A percentile compares a stretch with the other conserved stretches of the same genome.
phyloP scores from a whole-genome alignment of 176 grass and related monocot genomes.

The Hordeum marinum region DNA sequence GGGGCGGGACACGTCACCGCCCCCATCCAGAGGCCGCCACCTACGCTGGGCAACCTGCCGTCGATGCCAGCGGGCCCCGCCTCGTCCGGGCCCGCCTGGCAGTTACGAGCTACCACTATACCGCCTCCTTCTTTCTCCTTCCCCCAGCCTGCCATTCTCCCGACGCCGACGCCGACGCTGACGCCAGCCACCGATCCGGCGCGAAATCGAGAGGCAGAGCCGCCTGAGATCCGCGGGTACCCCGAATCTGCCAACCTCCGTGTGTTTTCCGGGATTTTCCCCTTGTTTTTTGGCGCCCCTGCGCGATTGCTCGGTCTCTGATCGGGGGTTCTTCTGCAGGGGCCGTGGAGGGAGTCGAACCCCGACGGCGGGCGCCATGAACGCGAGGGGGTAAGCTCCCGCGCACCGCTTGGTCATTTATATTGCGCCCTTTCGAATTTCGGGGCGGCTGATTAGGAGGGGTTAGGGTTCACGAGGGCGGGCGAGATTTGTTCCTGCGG shows the following conservation, averaged over 20 bases:
- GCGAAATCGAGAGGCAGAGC: constrained; percentile 19
- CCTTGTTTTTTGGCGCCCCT: neutral
- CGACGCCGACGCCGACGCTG: neutral
- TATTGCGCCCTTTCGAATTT: neutral
- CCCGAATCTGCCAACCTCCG: neutral
- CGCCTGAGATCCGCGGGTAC: neutral
- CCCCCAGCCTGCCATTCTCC: neutral
- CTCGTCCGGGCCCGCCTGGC: neutral
- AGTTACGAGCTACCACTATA: neutral
- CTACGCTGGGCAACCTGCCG: neutral
- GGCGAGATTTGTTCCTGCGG: neutral
- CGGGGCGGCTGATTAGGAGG: neutral
- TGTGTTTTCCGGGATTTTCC: neutral
- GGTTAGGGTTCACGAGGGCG: constrained; percentile 16
- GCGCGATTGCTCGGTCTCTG: neutral
- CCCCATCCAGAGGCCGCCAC: neutral
- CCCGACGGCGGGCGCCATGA: constrained; percentile 32
- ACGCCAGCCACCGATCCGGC: constrained; percentile 7
- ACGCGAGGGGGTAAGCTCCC: constrained; percentile 53
- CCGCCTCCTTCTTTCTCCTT: neutral
- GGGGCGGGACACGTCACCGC: constrained; percentile 11
- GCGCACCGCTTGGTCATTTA: neutral
- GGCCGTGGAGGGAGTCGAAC: neutral
- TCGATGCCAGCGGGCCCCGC: constrained; percentile 18
- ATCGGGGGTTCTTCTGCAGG: constrained; percentile 14